Conservation (phyloP, 495 filamentous ascomycete genomes). For the Hypoxylon lienhwacheense region DNA sequence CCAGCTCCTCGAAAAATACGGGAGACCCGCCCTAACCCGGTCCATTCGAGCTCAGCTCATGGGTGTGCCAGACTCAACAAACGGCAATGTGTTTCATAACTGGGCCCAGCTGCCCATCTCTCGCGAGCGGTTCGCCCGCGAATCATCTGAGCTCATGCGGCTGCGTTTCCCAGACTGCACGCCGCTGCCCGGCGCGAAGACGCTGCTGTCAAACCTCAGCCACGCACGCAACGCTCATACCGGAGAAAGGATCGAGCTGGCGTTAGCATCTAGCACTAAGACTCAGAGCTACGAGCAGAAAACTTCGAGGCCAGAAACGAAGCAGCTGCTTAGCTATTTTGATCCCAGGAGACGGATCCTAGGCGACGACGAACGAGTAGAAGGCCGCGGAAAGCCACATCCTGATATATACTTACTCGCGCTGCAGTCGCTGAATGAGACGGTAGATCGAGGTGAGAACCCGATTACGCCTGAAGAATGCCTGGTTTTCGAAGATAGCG, state of each 20-base stretch:
- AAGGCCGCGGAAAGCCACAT: conserved; percentile 77
- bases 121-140: conserved; percentile 57
- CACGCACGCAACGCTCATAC: conserved; percentile 19
- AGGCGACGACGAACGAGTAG: conserved; percentile 76
- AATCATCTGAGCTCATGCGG: conserved; percentile 58
- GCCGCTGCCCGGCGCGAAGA: conserved; percentile 71
- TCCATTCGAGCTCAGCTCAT: conserved; percentile 80
- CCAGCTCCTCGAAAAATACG: conserved; percentile 65
- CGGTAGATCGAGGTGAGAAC: conserved; percentile 41
- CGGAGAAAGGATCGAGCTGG: conserved; percentile 27
- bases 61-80: conserved; percentile 63
- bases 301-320: conserved; percentile 24
- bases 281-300: conserved; percentile 36
- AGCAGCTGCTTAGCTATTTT: conserved; percentile 32
- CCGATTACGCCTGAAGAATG: conserved; percentile 66
- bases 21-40: conserved; percentile 72
- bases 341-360: conserved; percentile 58
- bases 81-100: conserved; percentile 50
- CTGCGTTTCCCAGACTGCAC: conserved; percentile 65
- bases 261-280: conserved; percentile 38
- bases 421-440: conserved; percentile 69
- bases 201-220: conserved; percentile 58
- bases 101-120: conserved; percentile 84
- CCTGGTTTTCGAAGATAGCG: conserved; percentile 87
- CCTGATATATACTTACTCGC: conserved; percentile 88